These are phyloP conservation scores for Vaccinium darrowii DNA, from an alignment of 148 eudicot species.

Conservation along the genomic window DNA sequence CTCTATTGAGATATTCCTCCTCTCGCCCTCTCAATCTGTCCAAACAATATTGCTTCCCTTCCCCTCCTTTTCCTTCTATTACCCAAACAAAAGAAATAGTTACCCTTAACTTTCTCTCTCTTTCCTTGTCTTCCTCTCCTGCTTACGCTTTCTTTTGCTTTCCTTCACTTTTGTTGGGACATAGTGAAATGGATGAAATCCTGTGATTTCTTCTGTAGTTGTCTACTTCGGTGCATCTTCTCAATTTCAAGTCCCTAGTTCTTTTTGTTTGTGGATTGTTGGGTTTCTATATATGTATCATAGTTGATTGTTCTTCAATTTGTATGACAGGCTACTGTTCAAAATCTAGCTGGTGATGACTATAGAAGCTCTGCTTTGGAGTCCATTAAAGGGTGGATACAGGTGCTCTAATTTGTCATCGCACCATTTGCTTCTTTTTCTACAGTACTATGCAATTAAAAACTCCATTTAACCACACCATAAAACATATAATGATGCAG, in stretches of 20 bases:
- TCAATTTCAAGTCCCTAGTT: background rate
- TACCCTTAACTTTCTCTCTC: background rate
- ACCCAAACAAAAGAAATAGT: background rate
- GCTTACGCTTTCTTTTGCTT: background rate
- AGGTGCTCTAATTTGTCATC: slow-evolving; percentile 43
- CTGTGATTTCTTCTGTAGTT: too few relatives aligned
- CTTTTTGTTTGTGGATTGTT: background rate
- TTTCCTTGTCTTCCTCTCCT: background rate
- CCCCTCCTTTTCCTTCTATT: background rate
- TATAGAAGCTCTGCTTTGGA: slow-evolving; percentile 84
- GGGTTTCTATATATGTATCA: background rate
- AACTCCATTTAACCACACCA: background rate
- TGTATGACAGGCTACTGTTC: slow-evolving; percentile 70
- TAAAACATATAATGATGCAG: background rate
- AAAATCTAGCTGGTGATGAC: slow-evolving; percentile 90
- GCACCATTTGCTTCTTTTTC: background rate
- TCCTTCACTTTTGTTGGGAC: background rate
- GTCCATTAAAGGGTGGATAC: slow-evolving; percentile 85
- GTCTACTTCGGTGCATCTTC: background rate
- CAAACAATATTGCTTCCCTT: background rate
- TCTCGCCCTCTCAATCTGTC: background rate
- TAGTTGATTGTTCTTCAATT: slow-evolving; percentile 12
- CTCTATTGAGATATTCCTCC: too few relatives aligned
- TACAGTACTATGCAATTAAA: background rate
- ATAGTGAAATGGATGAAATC: background rate